Evolutionary conservation across 1,284 basidiomycete genomes (phyloP).

Genomic region (Cryptococcus sp.): DNA sequence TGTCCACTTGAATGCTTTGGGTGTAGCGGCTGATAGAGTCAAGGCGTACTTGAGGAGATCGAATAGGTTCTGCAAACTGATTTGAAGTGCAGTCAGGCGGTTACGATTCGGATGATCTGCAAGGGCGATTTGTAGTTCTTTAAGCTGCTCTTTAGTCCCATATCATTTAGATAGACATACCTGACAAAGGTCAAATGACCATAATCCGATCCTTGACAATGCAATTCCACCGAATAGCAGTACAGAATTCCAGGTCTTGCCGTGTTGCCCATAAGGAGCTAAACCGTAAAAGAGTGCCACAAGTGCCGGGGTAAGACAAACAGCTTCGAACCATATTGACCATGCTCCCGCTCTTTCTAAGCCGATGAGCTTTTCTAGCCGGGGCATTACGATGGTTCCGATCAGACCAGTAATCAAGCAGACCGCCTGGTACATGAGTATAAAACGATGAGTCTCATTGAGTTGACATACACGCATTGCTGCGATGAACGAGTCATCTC

Average conservation of each 20-base stretch:
- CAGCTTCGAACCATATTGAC: conserved; percentile 47
- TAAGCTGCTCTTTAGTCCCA: conserved; percentile 26
- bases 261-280: conserved; percentile 31
- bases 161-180: conserved; percentile 8
- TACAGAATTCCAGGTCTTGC: conserved; percentile 28
- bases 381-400: conserved; percentile 51
- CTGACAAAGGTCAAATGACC: conserved; percentile 51
- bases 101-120: conserved; percentile 45
- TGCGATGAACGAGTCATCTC: conserved; percentile 48
- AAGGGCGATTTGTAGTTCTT: conserved; percentile 46
- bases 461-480: conserved; percentile 42
- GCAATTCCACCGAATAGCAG: conserved; percentile 39
- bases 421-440: conserved; percentile 24
- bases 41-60: conserved; percentile 44
- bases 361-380: conserved; percentile 47
- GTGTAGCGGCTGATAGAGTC: conserved; percentile 28
- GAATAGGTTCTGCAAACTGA: conserved; percentile 47
- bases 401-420: conserved; percentile 50
- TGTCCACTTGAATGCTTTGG: conserved; percentile 43
- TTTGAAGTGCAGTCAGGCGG: conserved; percentile 46
- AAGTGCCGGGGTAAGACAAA: conserved; percentile 39
- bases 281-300: conserved; percentile 30
- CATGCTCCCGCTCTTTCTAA: conserved; percentile 51
- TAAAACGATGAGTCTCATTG: background rate
- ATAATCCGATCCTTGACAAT: conserved; percentile 46